Evolutionary conservation across 2,329 filamentous ascomycete genomes (phyloP), one percentile per base, ranked within the genome.

Genomic region (Aspergillus awamori): DNA sequence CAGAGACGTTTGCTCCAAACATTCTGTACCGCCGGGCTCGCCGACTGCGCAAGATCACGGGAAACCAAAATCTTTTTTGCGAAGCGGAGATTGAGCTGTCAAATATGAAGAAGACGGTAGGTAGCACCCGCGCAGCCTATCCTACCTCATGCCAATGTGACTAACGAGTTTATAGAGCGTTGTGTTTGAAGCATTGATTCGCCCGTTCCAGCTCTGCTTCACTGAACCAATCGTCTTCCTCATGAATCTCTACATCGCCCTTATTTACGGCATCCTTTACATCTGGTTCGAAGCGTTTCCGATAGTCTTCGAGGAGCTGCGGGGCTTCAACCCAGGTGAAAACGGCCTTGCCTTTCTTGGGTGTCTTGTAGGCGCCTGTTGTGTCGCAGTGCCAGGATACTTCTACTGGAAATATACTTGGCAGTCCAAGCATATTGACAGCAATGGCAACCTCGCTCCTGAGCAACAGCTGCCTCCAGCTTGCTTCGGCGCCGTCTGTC

Each of bases 391-490:
- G 6, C 74, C 75, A 0, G 73, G 71, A 4, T 80, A 78, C 66
- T 77, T 80, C 67, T 72, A 45, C 52, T 69, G 65, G 67, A 69
- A 68, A 59, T 67, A 53, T 4, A 61, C 60, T 11, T 67, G 61
- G 28, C 67, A 70, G 15, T 56, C 61, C 7, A 33, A 36, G 1
- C 20, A 64, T 17, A 60, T 64, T 26, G 63, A 66, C 39, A 10
- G n/a, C 2, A 43, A 67, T 10, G 64, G 61, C 75, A 69, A 64
- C 24, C 59, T 70, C 26, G 36, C 62, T 0, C 68, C 68, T 0
- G 69, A 69, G 15, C 45, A 39, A 20, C 85, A 88, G 3, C 81
- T 91, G 2, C 85, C 83, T 79, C 87, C 85, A 73, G 80, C 91
- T 0, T 78, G 90, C 0, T 89, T 81, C 56, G 85, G 81, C 0